phyloP scores from a whole-genome alignment of 1,284 basidiomycete species.

The Wallemia mellicola region DNA sequence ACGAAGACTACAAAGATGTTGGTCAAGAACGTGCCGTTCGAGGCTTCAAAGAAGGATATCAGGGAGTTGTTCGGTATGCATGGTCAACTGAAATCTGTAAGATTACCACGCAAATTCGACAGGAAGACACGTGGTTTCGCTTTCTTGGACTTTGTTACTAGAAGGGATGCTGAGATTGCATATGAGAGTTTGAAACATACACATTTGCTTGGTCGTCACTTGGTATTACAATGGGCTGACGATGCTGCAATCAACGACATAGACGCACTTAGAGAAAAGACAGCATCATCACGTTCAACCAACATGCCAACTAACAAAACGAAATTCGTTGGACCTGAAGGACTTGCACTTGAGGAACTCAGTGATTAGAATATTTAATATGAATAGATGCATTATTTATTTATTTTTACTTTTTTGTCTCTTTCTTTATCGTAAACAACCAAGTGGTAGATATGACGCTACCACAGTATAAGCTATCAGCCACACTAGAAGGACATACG shows the following conservation, averaged over 20 bases:
- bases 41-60: conserved; percentile 75
- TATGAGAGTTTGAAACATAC: conserved; percentile 63
- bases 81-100: conserved; percentile 67
- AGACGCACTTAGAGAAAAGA: conserved; percentile 43
- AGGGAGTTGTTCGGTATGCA: conserved; percentile 65
- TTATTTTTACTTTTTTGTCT: not conserved
- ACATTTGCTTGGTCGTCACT: conserved; percentile 76
- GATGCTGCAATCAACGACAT: conserved; percentile 30
- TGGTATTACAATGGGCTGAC: conserved; percentile 79
- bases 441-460: not conserved
- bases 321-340: not conserved
- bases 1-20: conserved; percentile 54
- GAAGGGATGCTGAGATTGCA: conserved; percentile 59
- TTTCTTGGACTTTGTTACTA: conserved; percentile 70
- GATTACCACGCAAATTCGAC: conserved; percentile 62
- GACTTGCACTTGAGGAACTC: not conserved
- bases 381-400: not conserved
- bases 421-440: not conserved
- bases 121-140: conserved; percentile 69
- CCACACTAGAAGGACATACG: not conserved
- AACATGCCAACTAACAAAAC: not conserved
- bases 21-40: conserved; percentile 93
- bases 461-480: not conserved
- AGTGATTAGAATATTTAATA: not conserved
- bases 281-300: conserved; percentile 9